phyloP scores from a whole-genome alignment of 192 early-diverging fungal species.

The Mortierella antarctica region DNA sequence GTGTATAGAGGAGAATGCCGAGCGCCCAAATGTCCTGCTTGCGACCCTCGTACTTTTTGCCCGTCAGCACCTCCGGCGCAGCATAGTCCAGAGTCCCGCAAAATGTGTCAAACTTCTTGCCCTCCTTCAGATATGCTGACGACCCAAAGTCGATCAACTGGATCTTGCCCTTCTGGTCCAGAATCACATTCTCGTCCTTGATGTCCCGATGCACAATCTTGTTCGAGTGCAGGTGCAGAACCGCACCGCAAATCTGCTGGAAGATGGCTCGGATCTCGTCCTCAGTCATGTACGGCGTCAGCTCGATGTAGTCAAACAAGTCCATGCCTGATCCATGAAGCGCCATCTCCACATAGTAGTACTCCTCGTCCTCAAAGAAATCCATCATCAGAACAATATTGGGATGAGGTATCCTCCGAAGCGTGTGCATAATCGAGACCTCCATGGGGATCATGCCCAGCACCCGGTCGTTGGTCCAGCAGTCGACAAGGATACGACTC shows the following conservation, averaged over 20 bases:
- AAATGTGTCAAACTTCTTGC: constrained; percentile 73
- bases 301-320: constrained; percentile 77
- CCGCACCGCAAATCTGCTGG: constrained; percentile 64
- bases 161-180: constrained; percentile 66
- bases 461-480: constrained; percentile 74
- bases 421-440: constrained; percentile 76
- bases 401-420: constrained; percentile 63
- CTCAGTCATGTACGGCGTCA: constrained; percentile 65
- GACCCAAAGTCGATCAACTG: constrained; percentile 89
- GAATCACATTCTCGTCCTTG: constrained; percentile 91
- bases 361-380: constrained; percentile 79
- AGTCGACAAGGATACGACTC: constrained; percentile 69
- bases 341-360: constrained; percentile 76
- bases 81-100: constrained; percentile 83
- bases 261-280: constrained; percentile 67
- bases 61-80: constrained; percentile 74
- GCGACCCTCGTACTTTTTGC: constrained; percentile 75
- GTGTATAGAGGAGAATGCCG: constrained; percentile 80
- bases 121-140: constrained; percentile 67
- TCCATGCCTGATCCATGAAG: constrained; percentile 69
- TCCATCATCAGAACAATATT: constrained; percentile 71
- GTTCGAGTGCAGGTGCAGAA: constrained; percentile 69
- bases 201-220: constrained; percentile 87
- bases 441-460: constrained; percentile 81
- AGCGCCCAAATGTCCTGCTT: constrained; percentile 90